Evolutionary conservation across 306 rosid genomes (phyloP), one percentile per base, ranked within the genome.

Genomic region (Nissolia schottii): DNA sequence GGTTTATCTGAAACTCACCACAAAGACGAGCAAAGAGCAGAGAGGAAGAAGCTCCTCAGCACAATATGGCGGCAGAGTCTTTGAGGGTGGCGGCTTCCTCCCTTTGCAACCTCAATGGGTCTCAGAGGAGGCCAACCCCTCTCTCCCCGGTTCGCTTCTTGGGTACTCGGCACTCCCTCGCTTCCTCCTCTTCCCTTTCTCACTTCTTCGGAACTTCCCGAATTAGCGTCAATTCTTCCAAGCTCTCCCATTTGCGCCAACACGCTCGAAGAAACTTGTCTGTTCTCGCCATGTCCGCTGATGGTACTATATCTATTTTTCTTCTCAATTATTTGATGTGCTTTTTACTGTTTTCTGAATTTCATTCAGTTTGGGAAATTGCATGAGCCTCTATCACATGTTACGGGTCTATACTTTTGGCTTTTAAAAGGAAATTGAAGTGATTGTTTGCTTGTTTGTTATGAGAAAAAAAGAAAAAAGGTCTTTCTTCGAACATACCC

Each of bases 251-350:
- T 83, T 85, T 77, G 23, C 83, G 78, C 41, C 87, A 78, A 22
- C 71, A 10, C 28, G 67, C 7, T 68, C 67, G 75, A 61, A 86
- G 84, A 75, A 84, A 76, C 72, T 74, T 89, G 2, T 87, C 92
- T 62, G 90, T 91, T 57, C 72, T 84, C 38, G 92, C 98, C 60
- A 89, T 91, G 96, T 84, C 96, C 14, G 71, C 87, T 9, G 97
- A 94, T 20, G 98, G 98, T 93, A 45, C 0, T 23, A 2, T 56
- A 9, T 0, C 27, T 14, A 3, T 16, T 8, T 37, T 37, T 34
- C 37, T 20, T 32, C 40, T 34, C 10, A 2, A 8, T 37, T 51
- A 34, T 28, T 6, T 51, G 12, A 66, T 58, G 37, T 14, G 11
- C 27, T 24, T 45, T 3, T n/a, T 43, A 3, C 2, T 63, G n/a